phyloP scores from a whole-genome alignment of 73 alveolate species.

The Tetrahymena malaccensis region DNA sequence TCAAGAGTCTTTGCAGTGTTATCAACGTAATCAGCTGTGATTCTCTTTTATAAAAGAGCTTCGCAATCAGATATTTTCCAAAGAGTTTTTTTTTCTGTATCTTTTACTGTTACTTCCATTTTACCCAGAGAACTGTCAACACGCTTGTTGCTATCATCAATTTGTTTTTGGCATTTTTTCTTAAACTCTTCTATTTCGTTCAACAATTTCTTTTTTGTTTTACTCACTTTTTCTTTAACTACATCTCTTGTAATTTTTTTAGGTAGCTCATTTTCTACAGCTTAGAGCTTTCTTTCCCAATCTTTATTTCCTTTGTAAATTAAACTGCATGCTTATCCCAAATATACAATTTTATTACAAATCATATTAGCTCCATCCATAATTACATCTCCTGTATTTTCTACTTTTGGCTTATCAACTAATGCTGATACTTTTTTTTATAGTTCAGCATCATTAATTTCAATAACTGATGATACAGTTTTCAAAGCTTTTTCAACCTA shows the following conservation, averaged over 20 bases:
- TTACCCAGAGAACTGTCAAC: background rate
- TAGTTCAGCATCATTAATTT: slow-evolving; percentile 30
- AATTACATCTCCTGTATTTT: slow-evolving; percentile 20
- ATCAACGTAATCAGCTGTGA: slow-evolving; percentile 31
- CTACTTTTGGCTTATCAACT: slow-evolving; percentile 37
- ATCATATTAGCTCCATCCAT: slow-evolving; percentile 20
- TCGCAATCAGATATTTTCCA: slow-evolving; percentile 47
- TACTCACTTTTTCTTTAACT: slow-evolving; percentile 4
- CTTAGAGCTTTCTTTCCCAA: slow-evolving; percentile 28
- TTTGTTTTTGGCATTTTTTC: slow-evolving; percentile 8
- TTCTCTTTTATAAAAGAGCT: slow-evolving; percentile 19
- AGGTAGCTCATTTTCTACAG: slow-evolving; percentile 18
- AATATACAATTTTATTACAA: slow-evolving; percentile 6
- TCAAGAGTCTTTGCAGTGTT: background rate
- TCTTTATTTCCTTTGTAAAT: slow-evolving; percentile 21
- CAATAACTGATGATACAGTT: background rate
- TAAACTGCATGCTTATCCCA: slow-evolving; percentile 19
- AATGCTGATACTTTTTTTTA: slow-evolving; percentile 12
- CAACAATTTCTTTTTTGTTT: slow-evolving; percentile 5
- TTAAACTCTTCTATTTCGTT: slow-evolving; percentile 17
- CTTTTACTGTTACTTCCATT: slow-evolving; percentile 24
- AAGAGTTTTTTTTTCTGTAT: slow-evolving; percentile 30
- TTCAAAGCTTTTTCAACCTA: background rate
- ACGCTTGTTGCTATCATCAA: slow-evolving; percentile 10
- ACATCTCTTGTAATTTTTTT: slow-evolving; percentile 28